These are phyloP conservation scores for Beauveria varroae DNA, from an alignment of 2,329 filamentous ascomycete genomes.

Conservation along the genomic window DNA sequence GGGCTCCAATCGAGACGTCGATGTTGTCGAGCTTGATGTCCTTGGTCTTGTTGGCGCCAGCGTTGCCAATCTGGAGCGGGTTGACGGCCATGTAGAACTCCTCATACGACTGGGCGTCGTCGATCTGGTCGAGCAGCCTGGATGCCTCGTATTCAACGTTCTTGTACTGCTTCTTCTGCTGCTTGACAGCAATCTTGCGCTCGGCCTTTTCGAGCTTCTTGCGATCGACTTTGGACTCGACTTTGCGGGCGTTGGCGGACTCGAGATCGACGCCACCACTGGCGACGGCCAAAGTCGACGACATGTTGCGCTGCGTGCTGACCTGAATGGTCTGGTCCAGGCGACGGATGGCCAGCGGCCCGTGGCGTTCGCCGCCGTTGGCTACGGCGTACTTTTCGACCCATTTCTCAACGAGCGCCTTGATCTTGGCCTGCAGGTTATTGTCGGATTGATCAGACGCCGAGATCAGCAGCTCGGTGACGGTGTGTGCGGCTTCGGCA, in stretches of 20 bases:
- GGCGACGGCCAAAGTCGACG: conserved; percentile 83
- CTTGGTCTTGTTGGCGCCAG: conserved; percentile 81
- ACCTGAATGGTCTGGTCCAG: conserved; percentile 95
- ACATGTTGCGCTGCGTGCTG: conserved; percentile 89
- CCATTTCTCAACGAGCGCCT: conserved; percentile 81
- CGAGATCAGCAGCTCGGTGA: conserved; percentile 85
- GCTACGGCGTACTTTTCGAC: conserved; percentile 70
- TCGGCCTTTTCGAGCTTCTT: conserved; percentile 99
- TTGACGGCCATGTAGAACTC: conserved; percentile 99
- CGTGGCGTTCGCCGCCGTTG: conserved; percentile 63
- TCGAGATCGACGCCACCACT: conserved; percentile 84
- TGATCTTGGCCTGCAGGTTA: conserved; percentile 69
- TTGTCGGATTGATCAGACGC: conserved; percentile 75
- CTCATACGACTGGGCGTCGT: conserved; percentile 86
- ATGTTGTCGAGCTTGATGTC: conserved; percentile 97
- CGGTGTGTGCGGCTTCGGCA: conserved; percentile 71
- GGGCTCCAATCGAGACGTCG: conserved; percentile 85
- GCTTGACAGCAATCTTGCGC: conserved; percentile 93
- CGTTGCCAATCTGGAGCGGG: conserved; percentile 74
- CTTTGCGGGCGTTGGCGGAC: conserved; percentile 84
- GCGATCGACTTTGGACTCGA: conserved; percentile 93
- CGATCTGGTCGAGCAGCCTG: conserved; percentile 72
- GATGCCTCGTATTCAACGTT: conserved; percentile 97
- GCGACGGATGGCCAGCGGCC: conserved; percentile 70
- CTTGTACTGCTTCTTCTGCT: conserved; percentile 98